These are phyloP conservation scores for Nicotiana attenuata DNA, from an alignment of 257 asterid species.

Conservation along the genomic window DNA sequence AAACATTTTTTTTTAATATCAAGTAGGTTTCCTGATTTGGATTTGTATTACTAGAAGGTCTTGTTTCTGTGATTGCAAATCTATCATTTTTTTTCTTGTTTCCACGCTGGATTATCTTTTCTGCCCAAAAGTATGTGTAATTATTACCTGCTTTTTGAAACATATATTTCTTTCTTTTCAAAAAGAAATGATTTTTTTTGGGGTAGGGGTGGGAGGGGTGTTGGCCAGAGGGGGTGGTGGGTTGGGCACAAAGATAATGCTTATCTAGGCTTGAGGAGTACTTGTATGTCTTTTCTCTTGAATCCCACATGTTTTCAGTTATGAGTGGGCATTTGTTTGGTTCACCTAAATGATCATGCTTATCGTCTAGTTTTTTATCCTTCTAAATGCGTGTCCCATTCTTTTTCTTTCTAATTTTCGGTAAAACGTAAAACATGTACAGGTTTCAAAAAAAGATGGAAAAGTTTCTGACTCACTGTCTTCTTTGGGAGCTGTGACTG, in stretches of 20 bases:
- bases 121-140: neutral
- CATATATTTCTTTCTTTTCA: neutral
- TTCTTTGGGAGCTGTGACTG: slow-evolving; percentile 30
- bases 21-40: neutral
- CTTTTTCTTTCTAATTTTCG: neutral
- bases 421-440: neutral
- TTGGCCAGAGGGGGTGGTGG: neutral
- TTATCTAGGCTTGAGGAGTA: neutral
- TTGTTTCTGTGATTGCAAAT: neutral
- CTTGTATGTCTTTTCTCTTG: neutral
- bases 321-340: neutral
- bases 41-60: neutral
- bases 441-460: slow-evolving; percentile 46
- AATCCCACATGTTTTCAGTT: neutral
- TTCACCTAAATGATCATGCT: neutral
- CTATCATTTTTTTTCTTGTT: neutral
- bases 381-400: neutral
- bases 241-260: neutral
- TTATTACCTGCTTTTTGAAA: neutral
- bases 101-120: neutral
- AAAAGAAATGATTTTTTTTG: neutral
- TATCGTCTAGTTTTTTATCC: neutral
- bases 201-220: neutral
- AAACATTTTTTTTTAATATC: neutral
- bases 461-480: slow-evolving; percentile 27